phyloP scores from a whole-genome alignment of 2,329 filamentous ascomycete species.

The Sarocladiaceae sp. region DNA sequence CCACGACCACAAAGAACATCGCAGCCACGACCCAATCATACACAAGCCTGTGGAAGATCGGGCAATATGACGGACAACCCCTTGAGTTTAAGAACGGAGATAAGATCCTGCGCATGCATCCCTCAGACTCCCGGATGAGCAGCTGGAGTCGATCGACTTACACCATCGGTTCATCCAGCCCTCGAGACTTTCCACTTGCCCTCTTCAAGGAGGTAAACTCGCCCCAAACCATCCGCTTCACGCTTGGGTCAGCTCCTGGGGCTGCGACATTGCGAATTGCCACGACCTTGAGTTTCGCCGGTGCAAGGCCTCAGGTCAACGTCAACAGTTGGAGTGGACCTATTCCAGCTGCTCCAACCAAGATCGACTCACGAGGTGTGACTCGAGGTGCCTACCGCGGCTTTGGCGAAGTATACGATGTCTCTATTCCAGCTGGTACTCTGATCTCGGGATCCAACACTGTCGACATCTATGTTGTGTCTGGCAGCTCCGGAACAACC shows the following conservation, averaged over 20 bases:
- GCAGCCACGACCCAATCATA: constrained; percentile 41
- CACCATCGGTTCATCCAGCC: constrained; percentile 51
- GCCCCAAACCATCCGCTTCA: constrained; percentile 57
- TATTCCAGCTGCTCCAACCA: constrained; percentile 50
- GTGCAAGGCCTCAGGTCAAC: constrained; percentile 52
- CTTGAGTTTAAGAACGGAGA: constrained; percentile 63
- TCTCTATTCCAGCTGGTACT: constrained; percentile 54
- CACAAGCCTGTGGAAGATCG: constrained; percentile 58
- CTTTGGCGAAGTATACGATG: constrained; percentile 59
- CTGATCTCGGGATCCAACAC: constrained; percentile 58
- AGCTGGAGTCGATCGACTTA: constrained; percentile 58
- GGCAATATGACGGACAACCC: constrained; percentile 61
- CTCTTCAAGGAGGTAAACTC: constrained; percentile 58
- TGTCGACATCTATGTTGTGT: constrained; percentile 55
- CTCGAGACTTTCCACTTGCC: constrained; percentile 60
- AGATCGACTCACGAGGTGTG: constrained; percentile 61
- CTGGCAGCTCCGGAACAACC: constrained; percentile 50
- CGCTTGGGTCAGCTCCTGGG: constrained; percentile 41
- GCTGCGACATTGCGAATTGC: constrained; percentile 59
- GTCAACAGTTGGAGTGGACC: constrained; percentile 50
- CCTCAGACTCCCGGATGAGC: constrained; percentile 59
- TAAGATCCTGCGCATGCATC: constrained; percentile 65
- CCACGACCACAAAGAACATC: constrained; percentile 45
- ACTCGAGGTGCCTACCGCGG: constrained; percentile 64
- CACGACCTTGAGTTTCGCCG: constrained; percentile 59